Conservation (phyloP, 1,284 basidiomycete genomes). For the Wolfiporia cocos region DNA sequence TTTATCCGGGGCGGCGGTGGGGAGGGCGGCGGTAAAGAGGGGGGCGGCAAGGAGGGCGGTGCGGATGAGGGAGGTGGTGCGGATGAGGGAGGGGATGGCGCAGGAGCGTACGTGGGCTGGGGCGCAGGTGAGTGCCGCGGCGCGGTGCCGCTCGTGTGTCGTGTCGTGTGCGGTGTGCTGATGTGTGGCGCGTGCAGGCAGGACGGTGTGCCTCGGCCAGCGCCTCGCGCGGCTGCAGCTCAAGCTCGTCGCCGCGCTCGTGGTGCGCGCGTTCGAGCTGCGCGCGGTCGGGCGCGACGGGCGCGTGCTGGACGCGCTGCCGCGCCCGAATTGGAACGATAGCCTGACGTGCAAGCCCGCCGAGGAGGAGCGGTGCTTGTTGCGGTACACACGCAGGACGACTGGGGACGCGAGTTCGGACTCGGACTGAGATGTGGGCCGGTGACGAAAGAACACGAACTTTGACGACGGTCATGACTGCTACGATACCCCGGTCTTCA, state of each 20-base stretch:
- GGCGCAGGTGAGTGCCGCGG: slow-evolving; percentile 53
- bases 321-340: slow-evolving; percentile 72
- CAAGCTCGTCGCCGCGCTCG: slow-evolving; percentile 59
- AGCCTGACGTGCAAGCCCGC: slow-evolving; percentile 58
- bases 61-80: neutral
- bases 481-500: too few species aligned
- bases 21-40: neutral
- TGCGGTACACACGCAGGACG: too few species aligned
- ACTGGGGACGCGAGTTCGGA: too few species aligned
- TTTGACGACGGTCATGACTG: too few species aligned
- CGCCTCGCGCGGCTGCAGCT: slow-evolving; percentile 66
- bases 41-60: neutral
- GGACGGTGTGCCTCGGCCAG: slow-evolving; percentile 61
- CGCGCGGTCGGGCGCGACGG: slow-evolving; percentile 46
- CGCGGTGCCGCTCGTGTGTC: neutral
- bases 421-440: too few species aligned
- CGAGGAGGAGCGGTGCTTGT: slow-evolving; percentile 44
- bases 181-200: slow-evolving; percentile 42
- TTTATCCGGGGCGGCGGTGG: too few species aligned
- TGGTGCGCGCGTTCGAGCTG: slow-evolving; percentile 55
- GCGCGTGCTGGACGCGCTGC: slow-evolving; percentile 34
- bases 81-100: neutral
- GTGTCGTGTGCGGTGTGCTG: neutral
- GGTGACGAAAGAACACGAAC: too few species aligned
- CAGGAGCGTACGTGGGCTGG: slow-evolving; percentile 61